Percentiles rank a stretch among this genome's conserved stretches.
phyloP scores from a whole-genome alignment of 2,329 filamentous ascomycete genomes.

The Cadophora sp. region DNA sequence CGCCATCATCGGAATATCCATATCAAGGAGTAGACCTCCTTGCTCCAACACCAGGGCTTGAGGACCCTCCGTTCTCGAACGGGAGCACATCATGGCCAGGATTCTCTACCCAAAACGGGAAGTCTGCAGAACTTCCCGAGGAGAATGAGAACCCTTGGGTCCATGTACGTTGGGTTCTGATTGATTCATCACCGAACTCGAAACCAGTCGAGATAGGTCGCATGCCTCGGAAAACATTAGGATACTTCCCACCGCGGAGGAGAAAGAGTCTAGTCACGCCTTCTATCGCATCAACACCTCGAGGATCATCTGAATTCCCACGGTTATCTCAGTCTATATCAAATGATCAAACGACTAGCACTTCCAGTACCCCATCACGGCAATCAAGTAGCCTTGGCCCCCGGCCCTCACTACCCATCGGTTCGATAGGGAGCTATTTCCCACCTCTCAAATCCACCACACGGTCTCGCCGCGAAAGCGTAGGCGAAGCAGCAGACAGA shows the following conservation, averaged over 20 bases:
- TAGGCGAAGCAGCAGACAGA: constrained; percentile 48
- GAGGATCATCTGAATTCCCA: constrained; percentile 42
- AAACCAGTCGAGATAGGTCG: constrained; percentile 85
- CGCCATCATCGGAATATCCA: constrained; percentile 50
- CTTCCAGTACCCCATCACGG: constrained; percentile 37
- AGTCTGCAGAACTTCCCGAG: constrained; percentile 41
- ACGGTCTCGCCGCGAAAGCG: constrained; percentile 43
- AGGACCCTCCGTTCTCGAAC: constrained; percentile 42
- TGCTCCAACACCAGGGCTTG: constrained; percentile 54
- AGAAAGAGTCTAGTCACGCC: constrained; percentile 68
- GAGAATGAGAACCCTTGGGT: constrained; percentile 76
- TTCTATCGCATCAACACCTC: constrained; percentile 70
- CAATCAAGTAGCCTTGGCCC: constrained; percentile 38
- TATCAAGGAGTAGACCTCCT: constrained; percentile 57
- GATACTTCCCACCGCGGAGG: constrained; percentile 92
- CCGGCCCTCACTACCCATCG: constrained; percentile 32
- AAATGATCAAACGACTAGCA: constrained; percentile 33
- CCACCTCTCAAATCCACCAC: constrained; percentile 38
- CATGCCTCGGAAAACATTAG: constrained; percentile 79
- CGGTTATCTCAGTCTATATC: constrained; percentile 33
- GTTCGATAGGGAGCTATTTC: constrained; percentile 40
- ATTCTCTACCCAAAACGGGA: constrained; percentile 39
- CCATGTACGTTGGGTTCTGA: constrained; percentile 87
- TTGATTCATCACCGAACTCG: constrained; percentile 69
- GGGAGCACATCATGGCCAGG: constrained; percentile 36